Percentiles rank a stretch among this genome's conserved stretches.
phyloP scores from a whole-genome alignment of 2,329 filamentous ascomycete species.

The Aspergillus versicolor region DNA sequence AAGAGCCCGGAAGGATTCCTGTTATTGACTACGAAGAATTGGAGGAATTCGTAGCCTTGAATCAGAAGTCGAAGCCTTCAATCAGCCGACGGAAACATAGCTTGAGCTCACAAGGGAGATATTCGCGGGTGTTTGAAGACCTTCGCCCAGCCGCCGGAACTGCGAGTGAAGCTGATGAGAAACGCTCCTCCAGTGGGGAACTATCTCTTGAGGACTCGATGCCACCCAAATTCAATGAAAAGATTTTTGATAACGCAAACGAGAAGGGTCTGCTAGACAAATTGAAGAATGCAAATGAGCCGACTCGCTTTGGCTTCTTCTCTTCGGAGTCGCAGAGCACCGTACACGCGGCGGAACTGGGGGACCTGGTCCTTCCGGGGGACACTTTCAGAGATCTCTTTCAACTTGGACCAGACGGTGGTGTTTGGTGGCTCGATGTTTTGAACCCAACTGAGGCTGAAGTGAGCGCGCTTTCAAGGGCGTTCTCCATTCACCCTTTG shows the following conservation, averaged over 20 bases:
- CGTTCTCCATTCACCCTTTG: constrained; percentile 92
- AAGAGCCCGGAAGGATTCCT: constrained; percentile 74
- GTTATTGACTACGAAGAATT: constrained; percentile 91
- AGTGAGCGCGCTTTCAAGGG: constrained; percentile 81
- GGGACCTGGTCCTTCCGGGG: constrained; percentile 82
- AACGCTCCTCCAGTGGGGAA: constrained; percentile 30
- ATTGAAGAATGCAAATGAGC: constrained; percentile 53
- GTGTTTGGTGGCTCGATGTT: constrained; percentile 99
- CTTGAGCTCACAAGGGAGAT: constrained; percentile 51
- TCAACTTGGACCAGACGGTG: constrained; percentile 65
- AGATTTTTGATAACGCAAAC: constrained; percentile 27
- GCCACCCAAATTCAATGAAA: constrained; percentile 34
- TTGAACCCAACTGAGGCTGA: constrained; percentile 88
- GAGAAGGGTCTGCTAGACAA: constrained; percentile 35
- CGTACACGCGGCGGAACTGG: constrained; percentile 85
- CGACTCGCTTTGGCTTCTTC: constrained; percentile 93
- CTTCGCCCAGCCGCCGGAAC: constrained; percentile 48
- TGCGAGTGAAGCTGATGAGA: constrained; percentile 35
- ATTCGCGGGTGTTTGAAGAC: constrained; percentile 60
- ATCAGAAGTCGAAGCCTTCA: constrained; percentile 47
- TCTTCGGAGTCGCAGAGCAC: constrained; percentile 92
- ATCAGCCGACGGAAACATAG: constrained; percentile 40
- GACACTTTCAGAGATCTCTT: constrained; percentile 90
- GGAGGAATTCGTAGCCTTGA: constrained; percentile 80
- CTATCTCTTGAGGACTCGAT: constrained; percentile 26